Percentiles rank a stretch among this genome's conserved stretches.
phyloP scores from a whole-genome alignment of 805 yeast species.

The Wickerhamiella qilinensis region DNA sequence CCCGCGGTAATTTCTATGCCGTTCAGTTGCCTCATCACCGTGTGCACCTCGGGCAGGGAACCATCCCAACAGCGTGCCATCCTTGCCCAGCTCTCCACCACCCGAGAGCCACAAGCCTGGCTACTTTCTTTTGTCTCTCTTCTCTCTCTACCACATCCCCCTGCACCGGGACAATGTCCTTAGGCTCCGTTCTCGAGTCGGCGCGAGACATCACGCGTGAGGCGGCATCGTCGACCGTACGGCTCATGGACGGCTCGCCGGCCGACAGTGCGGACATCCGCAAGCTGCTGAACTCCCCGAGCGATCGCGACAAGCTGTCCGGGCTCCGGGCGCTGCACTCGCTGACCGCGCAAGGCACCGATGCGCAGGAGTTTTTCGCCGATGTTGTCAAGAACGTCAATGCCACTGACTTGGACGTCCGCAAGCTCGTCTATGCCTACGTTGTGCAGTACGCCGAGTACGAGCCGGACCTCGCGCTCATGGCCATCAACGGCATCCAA shows the following conservation, averaged over 20 bases:
- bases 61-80: too few relatives aligned
- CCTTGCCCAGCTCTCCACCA: too few relatives aligned
- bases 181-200: slow-evolving; percentile 61
- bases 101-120: too few relatives aligned
- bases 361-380: slow-evolving; percentile 38
- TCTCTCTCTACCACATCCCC: background rate
- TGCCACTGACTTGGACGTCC: slow-evolving; percentile 44
- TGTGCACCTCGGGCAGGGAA: too few relatives aligned
- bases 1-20: too few relatives aligned
- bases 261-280: slow-evolving; percentile 49
- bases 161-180: background rate
- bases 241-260: slow-evolving; percentile 39
- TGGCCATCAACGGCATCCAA: slow-evolving; percentile 85
- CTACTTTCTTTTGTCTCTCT: background rate
- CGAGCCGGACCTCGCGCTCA: slow-evolving; percentile 78
- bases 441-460: slow-evolving; percentile 60
- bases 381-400: slow-evolving; percentile 77
- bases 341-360: slow-evolving; percentile 19
- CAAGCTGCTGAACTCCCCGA: slow-evolving; percentile 48
- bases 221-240: slow-evolving; percentile 65
- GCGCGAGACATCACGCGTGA: slow-evolving; percentile 67
- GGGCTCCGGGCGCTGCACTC: slow-evolving; percentile 40
- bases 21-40: too few relatives aligned
- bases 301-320: slow-evolving; percentile 43
- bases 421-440: slow-evolving; percentile 63